Percentiles rank a stretch among this genome's conserved stretches.
These are phyloP conservation scores for Cyberlindnera veronae DNA, from an alignment of 805 yeast genomes.

Conservation along the genomic window DNA sequence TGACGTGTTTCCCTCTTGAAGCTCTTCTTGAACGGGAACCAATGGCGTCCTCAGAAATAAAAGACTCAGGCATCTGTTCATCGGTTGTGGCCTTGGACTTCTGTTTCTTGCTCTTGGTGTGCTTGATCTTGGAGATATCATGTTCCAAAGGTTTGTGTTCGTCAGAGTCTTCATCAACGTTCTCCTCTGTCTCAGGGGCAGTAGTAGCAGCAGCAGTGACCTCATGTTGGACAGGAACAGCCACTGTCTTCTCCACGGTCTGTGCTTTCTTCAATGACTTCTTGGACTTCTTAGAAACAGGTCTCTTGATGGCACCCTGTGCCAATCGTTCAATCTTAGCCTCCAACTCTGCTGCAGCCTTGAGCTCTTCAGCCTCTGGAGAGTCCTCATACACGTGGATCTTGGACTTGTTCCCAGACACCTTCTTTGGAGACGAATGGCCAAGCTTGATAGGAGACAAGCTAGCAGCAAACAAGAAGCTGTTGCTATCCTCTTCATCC, in stretches of 20 bases:
- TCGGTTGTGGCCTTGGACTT: slow-evolving; percentile 32
- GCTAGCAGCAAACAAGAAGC: slow-evolving; percentile 18
- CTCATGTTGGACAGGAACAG: neutral
- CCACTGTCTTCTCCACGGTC: neutral
- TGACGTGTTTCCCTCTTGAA: slow-evolving; percentile 54
- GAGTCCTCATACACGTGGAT: slow-evolving; percentile 26
- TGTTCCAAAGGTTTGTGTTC: slow-evolving; percentile 22
- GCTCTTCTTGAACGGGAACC: slow-evolving; percentile 36
- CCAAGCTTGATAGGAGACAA: slow-evolving; percentile 24
- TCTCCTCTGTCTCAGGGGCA: neutral
- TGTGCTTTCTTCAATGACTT: neutral
- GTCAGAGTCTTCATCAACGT: slow-evolving; percentile 19
- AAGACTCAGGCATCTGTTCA: slow-evolving; percentile 37
- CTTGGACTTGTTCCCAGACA: slow-evolving; percentile 2
- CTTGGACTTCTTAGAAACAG: neutral
- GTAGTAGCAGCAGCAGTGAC: neutral
- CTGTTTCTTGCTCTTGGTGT: slow-evolving; percentile 29
- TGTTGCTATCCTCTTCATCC: slow-evolving; percentile 4
- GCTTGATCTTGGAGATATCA: slow-evolving; percentile 24
- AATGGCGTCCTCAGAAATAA: slow-evolving; percentile 16
- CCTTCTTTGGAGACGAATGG: slow-evolving; percentile 15
- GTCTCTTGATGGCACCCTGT: slow-evolving; percentile 14
- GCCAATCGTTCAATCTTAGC: slow-evolving; percentile 20
- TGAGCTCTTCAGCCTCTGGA: slow-evolving; percentile 8
- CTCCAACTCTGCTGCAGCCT: slow-evolving; percentile 1